Percentiles rank a stretch among this genome's conserved stretches.
Evolutionary conservation across 495 filamentous ascomycete species (phyloP).

Genomic region (Pyrenula aspistea): DNA sequence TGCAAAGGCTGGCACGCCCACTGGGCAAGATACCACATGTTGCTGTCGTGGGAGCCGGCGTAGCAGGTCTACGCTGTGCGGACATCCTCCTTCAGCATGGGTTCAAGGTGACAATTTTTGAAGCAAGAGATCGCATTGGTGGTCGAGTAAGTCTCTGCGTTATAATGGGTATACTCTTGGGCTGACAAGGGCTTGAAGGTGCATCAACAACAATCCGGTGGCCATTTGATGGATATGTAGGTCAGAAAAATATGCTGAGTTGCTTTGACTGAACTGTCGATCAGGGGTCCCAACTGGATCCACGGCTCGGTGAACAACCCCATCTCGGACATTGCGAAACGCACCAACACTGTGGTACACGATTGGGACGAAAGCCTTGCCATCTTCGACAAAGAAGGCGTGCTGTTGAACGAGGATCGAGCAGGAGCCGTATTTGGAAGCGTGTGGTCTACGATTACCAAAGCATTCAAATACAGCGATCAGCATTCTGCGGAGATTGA

Average conservation of each 20-base stretch:
- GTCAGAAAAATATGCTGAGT: constrained; percentile 3
- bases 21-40: constrained; percentile 38
- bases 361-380: constrained; percentile 40
- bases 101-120: constrained; percentile 71
- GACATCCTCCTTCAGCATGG: constrained; percentile 70
- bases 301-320: constrained; percentile 82
- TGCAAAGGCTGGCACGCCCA: constrained; percentile 1
- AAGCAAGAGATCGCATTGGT: constrained; percentile 73
- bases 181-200: constrained; percentile 64
- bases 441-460: constrained; percentile 68
- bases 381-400: constrained; percentile 53
- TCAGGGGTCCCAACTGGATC: constrained; percentile 87
- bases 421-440: constrained; percentile 42
- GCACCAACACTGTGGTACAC: constrained; percentile 49
- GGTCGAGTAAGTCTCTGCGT: constrained; percentile 48
- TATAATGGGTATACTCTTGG: constrained; percentile 45
- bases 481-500: constrained; percentile 51
- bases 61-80: constrained; percentile 79
- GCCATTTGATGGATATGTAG: constrained; percentile 35
- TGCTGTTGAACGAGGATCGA: constrained; percentile 36
- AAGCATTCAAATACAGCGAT: constrained; percentile 74
- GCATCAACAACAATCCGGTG: constrained; percentile 22
- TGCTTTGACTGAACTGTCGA: constrained; percentile 2
- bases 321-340: constrained; percentile 62
- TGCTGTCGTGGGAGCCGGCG: constrained; percentile 73